Evolutionary conservation across 2,329 filamentous ascomycete genomes (phyloP).

Genomic region (Sarocladium oryzae): DNA sequence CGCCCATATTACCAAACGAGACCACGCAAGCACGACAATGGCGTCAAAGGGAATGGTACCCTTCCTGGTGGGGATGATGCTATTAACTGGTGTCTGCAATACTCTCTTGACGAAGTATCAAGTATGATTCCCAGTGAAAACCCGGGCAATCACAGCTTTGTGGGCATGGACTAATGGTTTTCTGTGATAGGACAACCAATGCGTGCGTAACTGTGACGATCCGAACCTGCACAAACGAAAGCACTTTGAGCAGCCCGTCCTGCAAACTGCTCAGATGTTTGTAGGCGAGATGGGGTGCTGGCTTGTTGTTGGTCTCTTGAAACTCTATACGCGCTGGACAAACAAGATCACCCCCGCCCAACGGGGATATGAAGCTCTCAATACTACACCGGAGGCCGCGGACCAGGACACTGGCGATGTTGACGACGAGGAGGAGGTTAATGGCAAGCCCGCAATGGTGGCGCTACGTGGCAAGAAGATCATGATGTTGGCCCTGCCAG

Average conservation of each 20-base stretch:
- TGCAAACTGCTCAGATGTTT: constrained; percentile 98
- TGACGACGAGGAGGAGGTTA: constrained; percentile 18
- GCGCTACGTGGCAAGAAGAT: constrained; percentile 66
- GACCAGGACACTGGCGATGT: constrained; percentile 39
- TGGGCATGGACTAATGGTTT: not conserved
- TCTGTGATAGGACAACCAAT: constrained; percentile 77
- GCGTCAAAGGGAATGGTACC: constrained; percentile 66
- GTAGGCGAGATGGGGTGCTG: constrained; percentile 94
- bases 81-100: constrained; percentile 92
- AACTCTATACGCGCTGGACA: constrained; percentile 55
- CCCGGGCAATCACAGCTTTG: not conserved
- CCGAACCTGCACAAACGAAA: constrained; percentile 58
- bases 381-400: constrained; percentile 35
- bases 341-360: constrained; percentile 35
- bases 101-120: constrained; percentile 96
- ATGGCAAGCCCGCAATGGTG: constrained; percentile 32
- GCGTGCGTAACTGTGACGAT: constrained; percentile 79
- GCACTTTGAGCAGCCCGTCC: constrained; percentile 88
- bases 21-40: constrained; percentile 41
- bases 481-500: constrained; percentile 72
- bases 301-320: constrained; percentile 72
- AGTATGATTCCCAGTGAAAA: constrained; percentile 46
- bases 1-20: not conserved
- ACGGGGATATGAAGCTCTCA: constrained; percentile 62
- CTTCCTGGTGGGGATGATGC: constrained; percentile 90